phyloP scores from a whole-genome alignment of 2,329 filamentous ascomycete genomes.

The Pestalotiopsis sp. region DNA sequence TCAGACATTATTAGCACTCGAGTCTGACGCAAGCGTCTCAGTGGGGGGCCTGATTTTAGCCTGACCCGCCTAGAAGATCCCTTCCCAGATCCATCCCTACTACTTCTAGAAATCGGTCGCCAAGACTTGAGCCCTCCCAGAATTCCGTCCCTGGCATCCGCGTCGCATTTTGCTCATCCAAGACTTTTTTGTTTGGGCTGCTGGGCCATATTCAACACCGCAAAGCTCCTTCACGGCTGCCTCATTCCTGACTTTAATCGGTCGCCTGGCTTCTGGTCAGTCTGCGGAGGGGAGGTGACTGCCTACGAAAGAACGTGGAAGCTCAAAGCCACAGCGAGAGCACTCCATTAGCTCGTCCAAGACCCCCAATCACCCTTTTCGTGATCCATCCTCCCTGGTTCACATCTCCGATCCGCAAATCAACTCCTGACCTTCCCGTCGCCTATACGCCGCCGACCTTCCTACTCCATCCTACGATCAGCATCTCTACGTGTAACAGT shows the following conservation, averaged over 20 bases:
- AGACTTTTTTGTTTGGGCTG: neutral
- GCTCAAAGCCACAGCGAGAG: neutral
- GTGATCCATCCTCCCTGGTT: neutral
- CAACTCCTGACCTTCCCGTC: neutral
- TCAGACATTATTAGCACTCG: neutral
- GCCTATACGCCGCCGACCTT: neutral
- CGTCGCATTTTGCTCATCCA: neutral
- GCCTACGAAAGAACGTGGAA: neutral
- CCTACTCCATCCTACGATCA: constrained; percentile 8
- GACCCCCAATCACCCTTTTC: neutral
- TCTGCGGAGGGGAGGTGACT: neutral
- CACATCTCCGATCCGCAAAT: constrained; percentile 1
- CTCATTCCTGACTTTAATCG: neutral
- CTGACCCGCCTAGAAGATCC: neutral
- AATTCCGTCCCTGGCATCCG: neutral
- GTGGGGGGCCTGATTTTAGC: neutral
- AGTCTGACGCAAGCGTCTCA: constrained; percentile 10
- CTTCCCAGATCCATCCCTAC: neutral
- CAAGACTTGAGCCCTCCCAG: constrained; percentile 3
- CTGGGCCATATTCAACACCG: neutral
- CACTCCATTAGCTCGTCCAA: neutral
- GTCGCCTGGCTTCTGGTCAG: neutral
- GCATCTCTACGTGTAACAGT: neutral
- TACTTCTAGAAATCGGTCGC: constrained; percentile 1
- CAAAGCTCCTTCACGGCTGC: neutral